Conservation (phyloP, 768 basidiomycete species). For the Cyathus striatus region DNA sequence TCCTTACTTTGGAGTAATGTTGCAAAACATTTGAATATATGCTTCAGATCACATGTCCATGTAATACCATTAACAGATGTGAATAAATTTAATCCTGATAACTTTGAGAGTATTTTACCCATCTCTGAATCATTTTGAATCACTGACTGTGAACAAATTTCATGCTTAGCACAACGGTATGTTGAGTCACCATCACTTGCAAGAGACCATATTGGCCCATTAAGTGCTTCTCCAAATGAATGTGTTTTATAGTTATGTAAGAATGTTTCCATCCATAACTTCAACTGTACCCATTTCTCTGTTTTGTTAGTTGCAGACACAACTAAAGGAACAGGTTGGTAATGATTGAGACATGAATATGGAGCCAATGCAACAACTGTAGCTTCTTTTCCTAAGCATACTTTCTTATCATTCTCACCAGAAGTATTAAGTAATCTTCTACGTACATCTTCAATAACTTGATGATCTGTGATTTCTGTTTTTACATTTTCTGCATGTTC, state of each 20-base stretch:
- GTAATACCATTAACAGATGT: slow-evolving; percentile 12
- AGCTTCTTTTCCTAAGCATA: slow-evolving; percentile 18
- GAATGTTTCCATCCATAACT: slow-evolving; percentile 9
- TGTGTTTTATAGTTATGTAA: slow-evolving; percentile 10
- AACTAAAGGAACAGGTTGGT: slow-evolving; percentile 14
- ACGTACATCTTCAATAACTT: slow-evolving; percentile 6
- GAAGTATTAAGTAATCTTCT: slow-evolving; percentile 8
- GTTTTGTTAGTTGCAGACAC: slow-evolving; percentile 18
- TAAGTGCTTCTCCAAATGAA: slow-evolving; percentile 10
- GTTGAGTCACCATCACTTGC: slow-evolving; percentile 22
- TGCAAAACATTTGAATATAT: slow-evolving; percentile 21
- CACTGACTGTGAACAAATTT: slow-evolving; percentile 7
- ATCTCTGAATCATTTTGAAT: slow-evolving; percentile 7
- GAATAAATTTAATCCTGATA: slow-evolving; percentile 15
- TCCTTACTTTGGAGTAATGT: slow-evolving; percentile 12
- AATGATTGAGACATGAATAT: slow-evolving; percentile 13
- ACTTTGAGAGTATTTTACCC: slow-evolving; percentile 7
- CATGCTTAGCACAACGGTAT: slow-evolving; percentile 14
- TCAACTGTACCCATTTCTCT: slow-evolving; percentile 10
- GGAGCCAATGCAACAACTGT: slow-evolving; percentile 21
- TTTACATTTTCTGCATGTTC: slow-evolving; percentile 14
- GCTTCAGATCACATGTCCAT: slow-evolving; percentile 20
- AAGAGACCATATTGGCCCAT: slow-evolving; percentile 16
- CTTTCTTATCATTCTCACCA: slow-evolving; percentile 4
- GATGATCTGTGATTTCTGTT: slow-evolving; percentile 2